Conservation (phyloP, 768 basidiomycete species). For the Pleurotus giganteus region DNA sequence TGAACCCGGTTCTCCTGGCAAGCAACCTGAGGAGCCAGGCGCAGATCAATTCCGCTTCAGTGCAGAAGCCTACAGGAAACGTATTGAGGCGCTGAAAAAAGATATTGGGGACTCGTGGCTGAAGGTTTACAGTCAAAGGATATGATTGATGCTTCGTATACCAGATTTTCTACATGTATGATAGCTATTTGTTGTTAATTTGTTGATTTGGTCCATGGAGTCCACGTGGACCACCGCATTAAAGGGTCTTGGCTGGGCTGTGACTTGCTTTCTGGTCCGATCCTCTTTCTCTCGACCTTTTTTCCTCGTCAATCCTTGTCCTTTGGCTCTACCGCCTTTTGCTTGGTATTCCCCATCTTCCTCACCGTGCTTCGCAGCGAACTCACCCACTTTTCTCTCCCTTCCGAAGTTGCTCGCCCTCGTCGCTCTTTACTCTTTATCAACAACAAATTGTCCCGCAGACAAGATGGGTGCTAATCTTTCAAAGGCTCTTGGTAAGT, state of each 20-base stretch:
- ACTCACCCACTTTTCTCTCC: slow-evolving; percentile 16
- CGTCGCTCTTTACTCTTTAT: slow-evolving; percentile 65
- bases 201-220: too few species aligned
- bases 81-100: slow-evolving; percentile 77
- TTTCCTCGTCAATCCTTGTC: slow-evolving; percentile 9
- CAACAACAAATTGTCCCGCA: slow-evolving; percentile 23
- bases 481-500: slow-evolving; percentile 74
- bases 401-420: slow-evolving; percentile 24
- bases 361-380: slow-evolving; percentile 20
- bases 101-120: slow-evolving; percentile 93
- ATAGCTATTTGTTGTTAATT: too few species aligned
- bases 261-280: slow-evolving; percentile 4
- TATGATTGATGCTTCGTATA: background rate
- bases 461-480: slow-evolving; percentile 79
- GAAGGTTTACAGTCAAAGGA: slow-evolving; percentile 75
- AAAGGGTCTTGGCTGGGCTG: background rate
- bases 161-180: too few species aligned
- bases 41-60: slow-evolving; percentile 21
- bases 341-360: slow-evolving; percentile 15
- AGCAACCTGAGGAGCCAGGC: slow-evolving; percentile 21
- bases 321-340: slow-evolving; percentile 14
- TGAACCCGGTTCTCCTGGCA: slow-evolving; percentile 43
- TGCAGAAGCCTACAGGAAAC: slow-evolving; percentile 71
- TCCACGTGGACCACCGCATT: background rate
- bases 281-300: slow-evolving; percentile 4